These are phyloP conservation scores for Rostrohypoxylon terebratum DNA, from an alignment of 495 filamentous ascomycete genomes.

Conservation along the genomic window DNA sequence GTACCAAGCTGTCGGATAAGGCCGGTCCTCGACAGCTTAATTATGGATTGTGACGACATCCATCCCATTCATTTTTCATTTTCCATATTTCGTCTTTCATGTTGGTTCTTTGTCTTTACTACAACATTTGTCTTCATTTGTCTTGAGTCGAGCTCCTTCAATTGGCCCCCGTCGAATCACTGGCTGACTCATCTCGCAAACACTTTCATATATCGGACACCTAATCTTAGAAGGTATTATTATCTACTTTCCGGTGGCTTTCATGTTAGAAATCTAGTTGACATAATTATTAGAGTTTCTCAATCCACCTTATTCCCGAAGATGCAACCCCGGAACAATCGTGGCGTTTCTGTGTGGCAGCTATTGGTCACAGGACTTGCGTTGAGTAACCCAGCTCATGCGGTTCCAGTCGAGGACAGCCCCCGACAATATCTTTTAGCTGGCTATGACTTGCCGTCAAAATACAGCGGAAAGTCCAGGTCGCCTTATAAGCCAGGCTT, in stretches of 20 bases:
- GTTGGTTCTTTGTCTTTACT: not conserved
- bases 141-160: too few species aligned
- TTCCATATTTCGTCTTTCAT: not conserved
- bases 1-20: not conserved
- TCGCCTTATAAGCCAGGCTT: slow-evolving; percentile 60
- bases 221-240: not conserved
- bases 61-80: slow-evolving; percentile 14
- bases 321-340: slow-evolving; percentile 51
- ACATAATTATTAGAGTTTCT: not conserved
- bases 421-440: slow-evolving; percentile 63
- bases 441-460: slow-evolving; percentile 58
- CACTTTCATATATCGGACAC: not conserved
- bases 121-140: slow-evolving; percentile 4
- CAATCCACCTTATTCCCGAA: slow-evolving; percentile 1
- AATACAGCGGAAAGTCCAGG: slow-evolving; percentile 50
- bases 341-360: slow-evolving; percentile 35
- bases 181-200: not conserved
- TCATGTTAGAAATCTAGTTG: not conserved
- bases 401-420: slow-evolving; percentile 62
- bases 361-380: slow-evolving; percentile 49
- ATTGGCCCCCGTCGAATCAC: slow-evolving; percentile 7
- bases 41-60: slow-evolving; percentile 26
- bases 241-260: not conserved
- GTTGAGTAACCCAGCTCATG: slow-evolving; percentile 49
- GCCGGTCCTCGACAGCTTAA: slow-evolving; percentile 17